Evolutionary conservation across 2,329 filamentous ascomycete species (phyloP).

Genomic region (Pyrenophora seminiperda): DNA sequence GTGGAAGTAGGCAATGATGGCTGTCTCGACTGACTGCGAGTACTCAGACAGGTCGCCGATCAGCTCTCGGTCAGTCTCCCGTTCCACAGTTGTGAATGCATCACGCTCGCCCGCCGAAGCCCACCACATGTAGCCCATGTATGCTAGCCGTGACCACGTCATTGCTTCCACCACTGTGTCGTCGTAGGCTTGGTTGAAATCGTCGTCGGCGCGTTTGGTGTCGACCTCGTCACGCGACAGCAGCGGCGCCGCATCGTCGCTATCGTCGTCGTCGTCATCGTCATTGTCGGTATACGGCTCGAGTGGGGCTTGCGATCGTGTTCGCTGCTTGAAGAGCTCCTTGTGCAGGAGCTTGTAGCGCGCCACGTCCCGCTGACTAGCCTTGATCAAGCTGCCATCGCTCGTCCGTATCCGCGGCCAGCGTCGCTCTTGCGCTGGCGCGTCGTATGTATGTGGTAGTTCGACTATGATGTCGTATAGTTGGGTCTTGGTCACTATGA

Average conservation of each 20-base stretch:
- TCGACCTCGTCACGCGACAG: conserved; percentile 32
- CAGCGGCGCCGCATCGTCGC: conserved; percentile 31
- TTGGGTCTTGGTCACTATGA: conserved; percentile 81
- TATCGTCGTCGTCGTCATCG: conserved; percentile 30
- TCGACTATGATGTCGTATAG: conserved; percentile 91
- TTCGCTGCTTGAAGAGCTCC: conserved; percentile 43
- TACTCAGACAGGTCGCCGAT: conserved; percentile 51
- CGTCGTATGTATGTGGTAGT: conserved; percentile 68
- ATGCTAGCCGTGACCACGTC: conserved; percentile 74
- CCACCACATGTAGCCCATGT: conserved; percentile 89
- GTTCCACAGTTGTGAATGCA: conserved; percentile 59
- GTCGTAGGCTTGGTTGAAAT: conserved; percentile 44
- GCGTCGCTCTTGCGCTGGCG: conserved; percentile 58
- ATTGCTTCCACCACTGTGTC: conserved; percentile 59
- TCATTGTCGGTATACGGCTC: conserved; percentile 28
- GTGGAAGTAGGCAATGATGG: conserved; percentile 81
- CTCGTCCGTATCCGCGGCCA: conserved; percentile 78
- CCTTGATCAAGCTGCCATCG: conserved; percentile 70
- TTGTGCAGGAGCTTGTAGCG: conserved; percentile 60
- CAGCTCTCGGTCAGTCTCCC: conserved; percentile 55
- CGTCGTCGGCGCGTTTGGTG: conserved; percentile 38
- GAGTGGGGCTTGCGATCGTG: conserved; percentile 28
- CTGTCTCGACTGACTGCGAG: conserved; percentile 64
- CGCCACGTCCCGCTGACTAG: conserved; percentile 86
- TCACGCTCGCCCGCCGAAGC: conserved; percentile 78